These are phyloP conservation scores for Flaveria brownii DNA, from an alignment of 129 eudicot species.

Conservation along the genomic window DNA sequence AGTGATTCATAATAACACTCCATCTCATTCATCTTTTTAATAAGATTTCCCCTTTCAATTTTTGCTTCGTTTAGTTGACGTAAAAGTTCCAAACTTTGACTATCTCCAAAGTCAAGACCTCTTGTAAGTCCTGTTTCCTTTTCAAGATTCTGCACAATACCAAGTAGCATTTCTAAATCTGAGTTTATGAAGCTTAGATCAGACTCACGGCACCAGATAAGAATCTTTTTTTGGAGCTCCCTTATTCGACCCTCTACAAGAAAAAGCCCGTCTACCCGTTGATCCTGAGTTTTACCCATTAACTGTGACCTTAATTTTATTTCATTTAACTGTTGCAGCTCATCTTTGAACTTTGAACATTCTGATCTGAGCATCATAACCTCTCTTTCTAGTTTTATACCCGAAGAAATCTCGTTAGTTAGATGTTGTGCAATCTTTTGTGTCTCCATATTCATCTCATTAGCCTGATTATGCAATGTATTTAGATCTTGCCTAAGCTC, in stretches of 20 bases:
- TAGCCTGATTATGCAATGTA: slow-evolving; percentile 65
- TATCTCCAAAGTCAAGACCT: slow-evolving; percentile 51
- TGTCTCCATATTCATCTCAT: slow-evolving; percentile 65
- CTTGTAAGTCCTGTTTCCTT: slow-evolving; percentile 46
- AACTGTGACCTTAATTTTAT: slow-evolving; percentile 43
- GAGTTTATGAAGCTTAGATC: slow-evolving; percentile 48
- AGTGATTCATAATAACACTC: slow-evolving; percentile 88
- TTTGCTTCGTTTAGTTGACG: slow-evolving; percentile 71
- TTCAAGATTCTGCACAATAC: slow-evolving; percentile 55
- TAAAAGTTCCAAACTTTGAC: slow-evolving; percentile 56
- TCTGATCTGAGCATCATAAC: slow-evolving; percentile 63
- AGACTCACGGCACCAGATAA: slow-evolving; percentile 43
- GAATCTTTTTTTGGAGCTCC: slow-evolving; percentile 54
- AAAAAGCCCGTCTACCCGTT: slow-evolving; percentile 47
- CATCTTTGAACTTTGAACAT: slow-evolving; percentile 63
- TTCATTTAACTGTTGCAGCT: slow-evolving; percentile 49
- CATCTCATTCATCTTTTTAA: slow-evolving; percentile 86
- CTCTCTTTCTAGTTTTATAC: slow-evolving; percentile 65
- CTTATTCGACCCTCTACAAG: slow-evolving; percentile 56
- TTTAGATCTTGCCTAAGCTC: slow-evolving; percentile 70
- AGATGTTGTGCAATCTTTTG: slow-evolving; percentile 58
- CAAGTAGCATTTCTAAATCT: slow-evolving; percentile 57
- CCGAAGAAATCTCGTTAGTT: slow-evolving; percentile 58
- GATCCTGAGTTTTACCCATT: slow-evolving; percentile 23
- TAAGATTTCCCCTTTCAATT: slow-evolving; percentile 65